phyloP scores from a whole-genome alignment of 108 stramenopile genomes.

The Fistulifera pelliculosa region DNA sequence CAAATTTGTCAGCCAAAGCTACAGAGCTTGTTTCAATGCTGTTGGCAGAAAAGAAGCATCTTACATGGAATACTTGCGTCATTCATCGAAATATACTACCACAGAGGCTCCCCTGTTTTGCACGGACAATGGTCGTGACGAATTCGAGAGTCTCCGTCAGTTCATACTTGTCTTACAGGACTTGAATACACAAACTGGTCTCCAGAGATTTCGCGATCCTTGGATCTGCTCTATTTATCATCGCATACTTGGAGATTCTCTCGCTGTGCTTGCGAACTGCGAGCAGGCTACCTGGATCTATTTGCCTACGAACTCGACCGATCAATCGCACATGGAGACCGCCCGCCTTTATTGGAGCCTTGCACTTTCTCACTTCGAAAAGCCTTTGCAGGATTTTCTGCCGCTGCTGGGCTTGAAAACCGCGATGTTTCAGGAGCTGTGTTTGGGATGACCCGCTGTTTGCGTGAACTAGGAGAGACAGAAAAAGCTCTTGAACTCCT shows the following conservation, averaged over 20 bases:
- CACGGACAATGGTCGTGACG: slow-evolving; percentile 13
- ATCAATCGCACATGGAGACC: too few species aligned
- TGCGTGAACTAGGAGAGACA: background rate
- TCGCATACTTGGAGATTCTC: slow-evolving; percentile 24
- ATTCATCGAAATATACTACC: background rate
- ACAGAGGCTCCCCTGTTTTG: slow-evolving; percentile 4
- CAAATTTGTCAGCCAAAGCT: slow-evolving; percentile 7
- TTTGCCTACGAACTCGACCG: too few species aligned
- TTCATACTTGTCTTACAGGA: slow-evolving; percentile 17
- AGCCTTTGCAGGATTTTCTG: too few species aligned
- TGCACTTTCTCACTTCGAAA: too few species aligned
- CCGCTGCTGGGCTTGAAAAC: too few species aligned
- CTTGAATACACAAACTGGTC: slow-evolving; percentile 10
- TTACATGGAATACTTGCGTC: slow-evolving; percentile 11
- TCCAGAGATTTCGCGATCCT: slow-evolving; percentile 17
- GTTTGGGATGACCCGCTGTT: background rate
- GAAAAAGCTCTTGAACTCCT: background rate
- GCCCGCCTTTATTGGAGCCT: too few species aligned
- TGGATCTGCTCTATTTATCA: slow-evolving; percentile 24
- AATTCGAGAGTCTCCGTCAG: slow-evolving; percentile 14
- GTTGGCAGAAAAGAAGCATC: slow-evolving; percentile 17
- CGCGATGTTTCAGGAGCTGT: too few species aligned
- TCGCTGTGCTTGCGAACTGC: slow-evolving; percentile 34
- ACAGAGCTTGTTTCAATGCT: slow-evolving; percentile 13
- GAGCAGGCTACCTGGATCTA: background rate